Evolutionary conservation across 2,329 filamentous ascomycete species (phyloP).

Genomic region (Chaetomium sp.): DNA sequence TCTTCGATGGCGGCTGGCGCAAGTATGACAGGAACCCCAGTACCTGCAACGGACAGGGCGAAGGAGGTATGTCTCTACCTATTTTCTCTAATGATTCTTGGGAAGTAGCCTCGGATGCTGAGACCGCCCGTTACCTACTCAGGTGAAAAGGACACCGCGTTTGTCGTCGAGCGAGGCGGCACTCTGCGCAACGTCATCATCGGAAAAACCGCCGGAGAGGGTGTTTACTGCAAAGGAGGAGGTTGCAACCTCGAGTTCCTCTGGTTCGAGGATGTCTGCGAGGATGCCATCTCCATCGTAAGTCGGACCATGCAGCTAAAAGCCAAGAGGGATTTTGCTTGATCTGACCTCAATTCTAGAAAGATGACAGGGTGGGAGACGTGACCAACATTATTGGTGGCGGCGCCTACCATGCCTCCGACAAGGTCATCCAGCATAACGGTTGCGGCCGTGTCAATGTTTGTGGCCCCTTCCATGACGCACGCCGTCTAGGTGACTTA

Average conservation of each 20-base stretch:
- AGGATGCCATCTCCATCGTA: constrained; percentile 15
- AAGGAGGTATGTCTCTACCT: not conserved
- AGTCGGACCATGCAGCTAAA: not conserved
- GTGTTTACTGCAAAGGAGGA: constrained; percentile 10
- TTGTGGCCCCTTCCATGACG: not conserved
- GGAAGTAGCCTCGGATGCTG: not conserved
- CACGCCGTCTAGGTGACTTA: not conserved
- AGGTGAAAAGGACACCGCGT: constrained; percentile 4
- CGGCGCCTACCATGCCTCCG: constrained; percentile 9
- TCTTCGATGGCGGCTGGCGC: constrained; percentile 5
- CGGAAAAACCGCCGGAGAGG: constrained; percentile 8
- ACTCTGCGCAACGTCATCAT: constrained; percentile 14
- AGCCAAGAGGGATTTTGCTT: not conserved
- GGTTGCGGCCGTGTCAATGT: constrained; percentile 12
- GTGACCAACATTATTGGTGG: constrained; percentile 14
- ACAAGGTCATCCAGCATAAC: constrained; percentile 14
- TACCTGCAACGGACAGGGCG: constrained; percentile 3
- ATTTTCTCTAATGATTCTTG: not conserved
- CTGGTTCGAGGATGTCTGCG: constrained; percentile 13
- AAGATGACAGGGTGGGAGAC: constrained; percentile 5
- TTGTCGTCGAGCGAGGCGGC: constrained; percentile 10
- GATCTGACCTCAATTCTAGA: not conserved
- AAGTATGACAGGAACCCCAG: constrained; percentile 6
- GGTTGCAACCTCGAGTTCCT: constrained; percentile 12
- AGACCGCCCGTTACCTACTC: not conserved